A percentile compares a stretch with the other conserved stretches of the same genome.
phyloP scores from a whole-genome alignment of 2,329 filamentous ascomycete genomes.

The Anthostomella pinea region DNA sequence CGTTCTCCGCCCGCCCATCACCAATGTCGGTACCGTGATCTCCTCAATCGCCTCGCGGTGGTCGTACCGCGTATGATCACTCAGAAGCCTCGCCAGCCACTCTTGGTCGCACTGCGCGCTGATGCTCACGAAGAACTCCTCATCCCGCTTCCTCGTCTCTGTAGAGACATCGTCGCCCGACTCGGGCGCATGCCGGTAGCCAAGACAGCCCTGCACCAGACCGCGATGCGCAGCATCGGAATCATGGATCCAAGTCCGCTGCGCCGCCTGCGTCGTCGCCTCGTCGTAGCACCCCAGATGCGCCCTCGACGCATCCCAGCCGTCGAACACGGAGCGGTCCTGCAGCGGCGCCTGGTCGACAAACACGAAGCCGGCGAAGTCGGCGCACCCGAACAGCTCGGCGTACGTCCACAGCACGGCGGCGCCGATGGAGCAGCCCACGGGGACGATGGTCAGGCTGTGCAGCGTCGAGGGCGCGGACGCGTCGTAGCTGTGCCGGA shows the following conservation, averaged over 20 bases:
- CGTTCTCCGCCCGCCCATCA: conserved; percentile 35
- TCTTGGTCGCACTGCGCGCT: conserved; percentile 33
- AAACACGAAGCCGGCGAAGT: conserved; percentile 35
- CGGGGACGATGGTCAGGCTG: conserved; percentile 27
- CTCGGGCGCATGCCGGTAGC: conserved; percentile 32
- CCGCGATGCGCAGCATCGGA: conserved; percentile 32
- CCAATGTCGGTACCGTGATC: conserved; percentile 33
- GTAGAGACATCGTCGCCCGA: conserved; percentile 21
- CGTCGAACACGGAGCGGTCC: conserved; percentile 32
- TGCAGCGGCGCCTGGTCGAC: conserved; percentile 42
- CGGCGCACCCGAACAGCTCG: conserved; percentile 35
- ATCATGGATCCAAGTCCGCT: conserved; percentile 49
- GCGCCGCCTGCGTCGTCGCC: conserved; percentile 35
- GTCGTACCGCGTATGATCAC: conserved; percentile 41
- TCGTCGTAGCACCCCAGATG: conserved; percentile 39
- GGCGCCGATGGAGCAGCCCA: conserved; percentile 41
- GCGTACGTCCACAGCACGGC: conserved; percentile 40
- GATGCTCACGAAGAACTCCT: conserved; percentile 35
- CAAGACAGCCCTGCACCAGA: conserved; percentile 35
- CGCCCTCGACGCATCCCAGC: conserved; percentile 32
- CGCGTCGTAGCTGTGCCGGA: too few relatives aligned
- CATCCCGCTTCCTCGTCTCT: conserved; percentile 26
- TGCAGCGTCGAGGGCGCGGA: background rate
- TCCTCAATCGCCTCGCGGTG: conserved; percentile 39
- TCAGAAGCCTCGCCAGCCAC: conserved; percentile 38